Conservation (phyloP, 2,329 filamentous ascomycete species). For the Ambrosiella beaveri region DNA sequence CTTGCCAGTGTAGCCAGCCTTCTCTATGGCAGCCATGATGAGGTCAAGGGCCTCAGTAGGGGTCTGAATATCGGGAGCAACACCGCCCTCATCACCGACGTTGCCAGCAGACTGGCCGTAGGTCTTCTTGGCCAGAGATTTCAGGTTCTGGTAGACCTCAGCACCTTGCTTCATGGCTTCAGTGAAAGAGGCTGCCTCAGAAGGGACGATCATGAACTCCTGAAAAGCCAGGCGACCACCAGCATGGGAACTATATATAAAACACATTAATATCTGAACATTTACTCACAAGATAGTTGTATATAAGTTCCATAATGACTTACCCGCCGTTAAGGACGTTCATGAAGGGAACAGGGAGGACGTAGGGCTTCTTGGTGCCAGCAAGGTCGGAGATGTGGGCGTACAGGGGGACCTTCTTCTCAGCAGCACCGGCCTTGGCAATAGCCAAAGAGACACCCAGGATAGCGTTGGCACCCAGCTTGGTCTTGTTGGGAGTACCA, state of each 20-base stretch:
- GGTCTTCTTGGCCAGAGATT: constrained; percentile 95
- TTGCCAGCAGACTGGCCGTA: constrained; percentile 98
- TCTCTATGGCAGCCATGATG: constrained; percentile 84
- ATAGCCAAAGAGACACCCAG: constrained; percentile 70
- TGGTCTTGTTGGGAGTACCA: constrained; percentile 71
- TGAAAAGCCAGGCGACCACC: constrained; percentile 91
- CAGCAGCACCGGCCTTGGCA: constrained; percentile 76
- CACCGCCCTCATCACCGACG: constrained; percentile 98
- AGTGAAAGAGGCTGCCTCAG: constrained; percentile 72
- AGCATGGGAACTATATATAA: constrained; percentile 67
- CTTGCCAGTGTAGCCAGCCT: constrained; percentile 88
- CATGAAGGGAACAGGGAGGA: constrained; percentile 82
- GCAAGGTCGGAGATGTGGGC: constrained; percentile 75
- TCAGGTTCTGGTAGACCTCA: constrained; percentile 97
- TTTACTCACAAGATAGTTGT: neutral
- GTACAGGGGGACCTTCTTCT: constrained; percentile 76
- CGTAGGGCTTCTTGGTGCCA: constrained; percentile 81
- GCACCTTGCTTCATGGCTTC: constrained; percentile 93
- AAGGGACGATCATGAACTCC: constrained; percentile 90
- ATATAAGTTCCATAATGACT: constrained; percentile 15
- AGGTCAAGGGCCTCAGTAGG: constrained; percentile 92
- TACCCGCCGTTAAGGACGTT: constrained; percentile 72
- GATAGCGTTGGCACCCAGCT: constrained; percentile 77
- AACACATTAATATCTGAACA: neutral
- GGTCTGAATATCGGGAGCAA: constrained; percentile 96